These are phyloP conservation scores for Suhomyces yuchorum DNA, from an alignment of 1,139 yeast genomes.

Conservation along the genomic window DNA sequence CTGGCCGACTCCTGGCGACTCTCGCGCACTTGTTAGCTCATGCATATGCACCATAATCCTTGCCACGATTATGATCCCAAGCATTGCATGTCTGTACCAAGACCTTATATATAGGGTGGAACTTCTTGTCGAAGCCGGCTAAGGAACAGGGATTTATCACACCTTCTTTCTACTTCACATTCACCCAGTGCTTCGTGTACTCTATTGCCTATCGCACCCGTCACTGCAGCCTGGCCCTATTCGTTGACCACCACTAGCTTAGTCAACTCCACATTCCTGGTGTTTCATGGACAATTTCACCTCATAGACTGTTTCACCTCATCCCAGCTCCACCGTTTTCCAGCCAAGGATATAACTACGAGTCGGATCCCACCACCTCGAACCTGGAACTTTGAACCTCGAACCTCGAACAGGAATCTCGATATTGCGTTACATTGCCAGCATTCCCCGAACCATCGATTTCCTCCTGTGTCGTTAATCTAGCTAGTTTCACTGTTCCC, in stretches of 20 bases:
- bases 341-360: too few relatives aligned
- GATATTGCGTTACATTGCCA: too few relatives aligned
- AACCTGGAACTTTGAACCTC: not conserved
- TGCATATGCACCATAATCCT: conserved; percentile 4
- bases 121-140: not conserved
- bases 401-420: not conserved
- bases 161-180: not conserved
- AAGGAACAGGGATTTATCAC: not conserved
- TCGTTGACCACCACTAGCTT: too few relatives aligned
- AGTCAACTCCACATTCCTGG: too few relatives aligned
- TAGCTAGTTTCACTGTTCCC: too few relatives aligned
- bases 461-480: too few relatives aligned
- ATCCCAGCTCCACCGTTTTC: too few relatives aligned
- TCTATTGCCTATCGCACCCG: too few relatives aligned
- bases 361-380: not conserved
- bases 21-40: not conserved
- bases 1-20: not conserved
- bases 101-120: not conserved
- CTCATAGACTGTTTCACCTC: too few relatives aligned
- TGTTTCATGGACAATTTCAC: too few relatives aligned
- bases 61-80: conserved; percentile 10
- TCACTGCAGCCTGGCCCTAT: too few relatives aligned
- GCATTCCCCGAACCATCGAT: too few relatives aligned
- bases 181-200: not conserved
- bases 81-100: not conserved